Percentiles rank a stretch among this genome's conserved stretches.
Evolutionary conservation across 345 rosid species (phyloP).

Genomic region (Gossypium raimondii): DNA sequence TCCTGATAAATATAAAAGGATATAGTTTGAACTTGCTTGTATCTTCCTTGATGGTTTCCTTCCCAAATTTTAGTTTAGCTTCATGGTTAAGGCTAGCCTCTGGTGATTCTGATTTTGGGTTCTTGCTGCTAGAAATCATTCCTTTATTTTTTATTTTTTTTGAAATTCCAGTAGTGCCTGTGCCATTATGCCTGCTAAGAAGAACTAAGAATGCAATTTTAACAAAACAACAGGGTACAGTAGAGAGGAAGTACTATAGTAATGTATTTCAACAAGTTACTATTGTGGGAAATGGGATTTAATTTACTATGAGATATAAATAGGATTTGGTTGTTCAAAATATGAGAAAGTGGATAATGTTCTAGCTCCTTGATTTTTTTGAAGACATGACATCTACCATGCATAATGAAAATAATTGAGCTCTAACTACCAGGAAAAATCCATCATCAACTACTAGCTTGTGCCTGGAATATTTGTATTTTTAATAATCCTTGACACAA

Average conservation of each 20-base stretch:
- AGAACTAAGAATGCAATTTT: conserved; percentile 1
- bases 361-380: conserved; percentile 1
- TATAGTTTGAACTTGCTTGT: conserved; percentile 5
- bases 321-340: background rate
- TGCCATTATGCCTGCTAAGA: background rate
- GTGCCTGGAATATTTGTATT: background rate
- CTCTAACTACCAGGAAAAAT: background rate
- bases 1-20: background rate
- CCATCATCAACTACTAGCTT: background rate
- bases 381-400: background rate
- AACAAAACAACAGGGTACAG: background rate
- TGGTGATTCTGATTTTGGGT: background rate
- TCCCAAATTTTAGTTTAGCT: background rate
- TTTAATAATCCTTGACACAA: background rate
- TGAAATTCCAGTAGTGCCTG: background rate
- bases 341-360: background rate
- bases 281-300: background rate
- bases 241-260: background rate
- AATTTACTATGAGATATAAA: background rate
- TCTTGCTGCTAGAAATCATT: background rate
- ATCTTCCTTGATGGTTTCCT: background rate
- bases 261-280: background rate
- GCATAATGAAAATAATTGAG: background rate
- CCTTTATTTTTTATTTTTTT: background rate
- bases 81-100: background rate